Evolutionary conservation across 257 asterid species (phyloP), one percentile per base, ranked within the genome.

Genomic region (Solanum paucissectum): DNA sequence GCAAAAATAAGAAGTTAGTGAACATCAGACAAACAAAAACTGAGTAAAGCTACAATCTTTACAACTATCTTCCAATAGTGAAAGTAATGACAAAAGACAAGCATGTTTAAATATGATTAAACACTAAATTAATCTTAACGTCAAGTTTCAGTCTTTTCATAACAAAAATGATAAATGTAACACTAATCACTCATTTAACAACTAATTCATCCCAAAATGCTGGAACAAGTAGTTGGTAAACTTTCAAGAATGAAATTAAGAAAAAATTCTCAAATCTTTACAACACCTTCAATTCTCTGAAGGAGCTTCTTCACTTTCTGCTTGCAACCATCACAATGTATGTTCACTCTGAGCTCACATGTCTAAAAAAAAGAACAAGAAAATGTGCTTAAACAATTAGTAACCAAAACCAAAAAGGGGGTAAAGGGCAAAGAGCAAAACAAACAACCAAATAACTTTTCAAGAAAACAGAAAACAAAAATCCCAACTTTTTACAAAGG

Each of bases 261-360:
- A 11, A 68, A 68, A 12, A 60, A 37, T 29, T 29, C 10, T 27
- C 3, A 1, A 62, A 62, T n/a, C 29, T 4, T 10, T 9, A 10
- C 71, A 62, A 29, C 23, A 95, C 99, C 99, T 91, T 96, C 99
- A 89, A 94, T 94, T 88, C 93, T 93, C 73, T 94, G 98, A 14
- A 96, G 95, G 33, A 94, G 90, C 87, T 95, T 96, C 94, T 94
- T 94, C n/a, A 96, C 99, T 93, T 95, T 95, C 83, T 92, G 94
- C 93, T 90, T 94, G 86, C 99, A 96, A 20, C 98, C 99, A 91
- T 95, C 98, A 89, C 99, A 96, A 83, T 96, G 97, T 79, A 96
- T 93, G 91, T 96, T 96, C 83, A 96, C 99, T 89, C 94, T 92
- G 49, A 96, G 98, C 88, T 91, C 95, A 91, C 94, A 93, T 5